These are phyloP conservation scores for Phytophthora fragariae DNA, from an alignment of 352 stramenopile species.

Conservation along the genomic window DNA sequence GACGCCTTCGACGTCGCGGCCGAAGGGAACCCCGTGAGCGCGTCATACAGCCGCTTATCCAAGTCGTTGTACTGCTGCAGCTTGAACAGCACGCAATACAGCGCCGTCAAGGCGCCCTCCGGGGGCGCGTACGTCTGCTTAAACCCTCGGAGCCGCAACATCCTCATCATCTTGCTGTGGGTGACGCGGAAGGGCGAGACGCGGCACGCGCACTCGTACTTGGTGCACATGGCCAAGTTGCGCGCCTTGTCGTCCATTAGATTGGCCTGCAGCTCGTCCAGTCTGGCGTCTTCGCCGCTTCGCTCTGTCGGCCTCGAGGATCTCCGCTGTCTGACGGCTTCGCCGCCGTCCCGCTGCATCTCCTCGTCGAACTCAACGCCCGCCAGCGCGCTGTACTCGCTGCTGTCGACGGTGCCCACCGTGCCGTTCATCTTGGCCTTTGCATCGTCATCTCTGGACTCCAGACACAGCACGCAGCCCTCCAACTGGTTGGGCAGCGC, in stretches of 20 bases:
- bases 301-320: conserved; percentile 7
- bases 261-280: conserved; percentile 75
- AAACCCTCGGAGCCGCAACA: conserved; percentile 62
- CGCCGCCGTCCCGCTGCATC: conserved; percentile 7
- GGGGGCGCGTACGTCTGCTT: conserved; percentile 54
- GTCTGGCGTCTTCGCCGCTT: conserved; percentile 24
- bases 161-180: conserved; percentile 67
- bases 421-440: conserved; percentile 15
- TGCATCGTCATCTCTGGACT: conserved; percentile 40
- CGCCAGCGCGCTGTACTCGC: conserved; percentile 32
- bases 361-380: conserved; percentile 27
- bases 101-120: conserved; percentile 49
- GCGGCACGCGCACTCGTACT: conserved; percentile 79
- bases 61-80: conserved; percentile 81
- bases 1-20: neutral
- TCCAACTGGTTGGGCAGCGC: conserved; percentile 53
- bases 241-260: conserved; percentile 72
- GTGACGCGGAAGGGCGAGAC: conserved; percentile 65
- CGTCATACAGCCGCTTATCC: conserved; percentile 72
- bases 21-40: conserved; percentile 47
- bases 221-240: conserved; percentile 74
- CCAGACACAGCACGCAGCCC: conserved; percentile 63
- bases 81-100: conserved; percentile 71
- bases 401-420: conserved; percentile 29
- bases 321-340: conserved; percentile 25